These are phyloP conservation scores for Malassezia restricta DNA, from an alignment of 1,284 basidiomycete genomes.

Conservation along the genomic window DNA sequence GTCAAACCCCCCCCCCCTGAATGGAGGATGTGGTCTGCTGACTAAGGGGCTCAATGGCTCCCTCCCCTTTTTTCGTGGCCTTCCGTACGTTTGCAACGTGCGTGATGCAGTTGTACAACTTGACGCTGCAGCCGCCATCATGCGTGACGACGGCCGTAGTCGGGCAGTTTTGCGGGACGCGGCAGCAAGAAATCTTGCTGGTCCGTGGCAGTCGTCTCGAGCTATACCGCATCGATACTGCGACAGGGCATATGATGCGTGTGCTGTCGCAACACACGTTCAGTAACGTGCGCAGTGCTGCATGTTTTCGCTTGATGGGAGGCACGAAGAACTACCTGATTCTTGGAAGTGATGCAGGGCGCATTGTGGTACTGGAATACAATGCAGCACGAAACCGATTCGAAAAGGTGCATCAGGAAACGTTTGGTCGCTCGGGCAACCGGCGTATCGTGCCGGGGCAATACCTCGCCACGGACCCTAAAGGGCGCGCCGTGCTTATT, in stretches of 20 bases:
- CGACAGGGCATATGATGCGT: conserved; percentile 26
- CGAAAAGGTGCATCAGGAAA: conserved; percentile 38
- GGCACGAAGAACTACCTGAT: conserved; percentile 41
- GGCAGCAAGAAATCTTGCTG: conserved; percentile 41
- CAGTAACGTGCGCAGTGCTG: conserved; percentile 37
- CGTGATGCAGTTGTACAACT: conserved; percentile 40
- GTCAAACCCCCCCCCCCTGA: background rate
- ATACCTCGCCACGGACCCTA: conserved; percentile 43
- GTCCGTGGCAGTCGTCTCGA: conserved; percentile 33
- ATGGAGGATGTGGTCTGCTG: too few relatives aligned
- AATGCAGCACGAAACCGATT: conserved; percentile 29
- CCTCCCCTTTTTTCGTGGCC: too few relatives aligned
- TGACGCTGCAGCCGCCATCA: conserved; percentile 35
- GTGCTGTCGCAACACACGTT: conserved; percentile 34
- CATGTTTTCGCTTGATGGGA: conserved; percentile 36
- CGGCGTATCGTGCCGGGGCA: conserved; percentile 42
- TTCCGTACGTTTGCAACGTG: too few relatives aligned
- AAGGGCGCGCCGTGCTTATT: conserved; percentile 42
- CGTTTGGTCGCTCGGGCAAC: conserved; percentile 41
- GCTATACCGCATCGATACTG: conserved; percentile 34
- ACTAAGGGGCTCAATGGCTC: too few relatives aligned
- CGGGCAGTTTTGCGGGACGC: conserved; percentile 41
- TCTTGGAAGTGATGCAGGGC: conserved; percentile 41
- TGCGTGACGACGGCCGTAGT: conserved; percentile 36
- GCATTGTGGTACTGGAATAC: conserved; percentile 42